These are phyloP conservation scores for Boletus sensibilis DNA, from an alignment of 768 basidiomycete genomes.

Conservation along the genomic window DNA sequence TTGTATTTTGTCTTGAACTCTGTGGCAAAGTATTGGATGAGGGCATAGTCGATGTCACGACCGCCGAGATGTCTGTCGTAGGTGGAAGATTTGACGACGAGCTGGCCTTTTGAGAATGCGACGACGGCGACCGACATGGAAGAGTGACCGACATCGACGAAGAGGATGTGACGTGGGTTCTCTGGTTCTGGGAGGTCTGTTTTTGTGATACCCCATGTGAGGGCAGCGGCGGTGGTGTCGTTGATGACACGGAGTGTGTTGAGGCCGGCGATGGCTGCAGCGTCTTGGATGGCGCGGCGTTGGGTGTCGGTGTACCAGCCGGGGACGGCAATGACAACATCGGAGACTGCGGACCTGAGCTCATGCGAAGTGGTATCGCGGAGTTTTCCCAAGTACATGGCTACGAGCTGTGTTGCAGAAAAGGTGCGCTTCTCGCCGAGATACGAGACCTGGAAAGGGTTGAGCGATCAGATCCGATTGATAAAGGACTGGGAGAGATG, in stretches of 20 bases:
- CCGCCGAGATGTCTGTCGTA: slow-evolving; percentile 95
- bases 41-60: slow-evolving; percentile 91
- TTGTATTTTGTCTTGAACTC: slow-evolving; percentile 98
- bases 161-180: slow-evolving; percentile 81
- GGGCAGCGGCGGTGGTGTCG: slow-evolving; percentile 92
- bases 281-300: slow-evolving; percentile 85
- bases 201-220: slow-evolving; percentile 99
- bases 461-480: slow-evolving; percentile 10
- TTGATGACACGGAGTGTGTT: slow-evolving; percentile 95
- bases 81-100: slow-evolving; percentile 82
- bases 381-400: slow-evolving; percentile 86
- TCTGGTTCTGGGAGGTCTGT: slow-evolving; percentile 89
- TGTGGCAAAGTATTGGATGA: slow-evolving; percentile 82
- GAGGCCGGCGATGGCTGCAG: slow-evolving; percentile 84
- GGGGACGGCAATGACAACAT: slow-evolving; percentile 94
- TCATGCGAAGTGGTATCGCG: slow-evolving; percentile 84
- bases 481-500: not conserved
- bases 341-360: slow-evolving; percentile 82
- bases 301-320: slow-evolving; percentile 97
- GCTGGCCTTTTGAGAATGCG: slow-evolving; percentile 92
- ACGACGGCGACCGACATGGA: slow-evolving; percentile 84
- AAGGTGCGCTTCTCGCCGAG: slow-evolving; percentile 77
- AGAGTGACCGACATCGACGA: slow-evolving; percentile 95
- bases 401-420: slow-evolving; percentile 90
- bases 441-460: slow-evolving; percentile 69